phyloP scores from a whole-genome alignment of 169 alveolate genomes.

The Toxoplasma gondii region DNA sequence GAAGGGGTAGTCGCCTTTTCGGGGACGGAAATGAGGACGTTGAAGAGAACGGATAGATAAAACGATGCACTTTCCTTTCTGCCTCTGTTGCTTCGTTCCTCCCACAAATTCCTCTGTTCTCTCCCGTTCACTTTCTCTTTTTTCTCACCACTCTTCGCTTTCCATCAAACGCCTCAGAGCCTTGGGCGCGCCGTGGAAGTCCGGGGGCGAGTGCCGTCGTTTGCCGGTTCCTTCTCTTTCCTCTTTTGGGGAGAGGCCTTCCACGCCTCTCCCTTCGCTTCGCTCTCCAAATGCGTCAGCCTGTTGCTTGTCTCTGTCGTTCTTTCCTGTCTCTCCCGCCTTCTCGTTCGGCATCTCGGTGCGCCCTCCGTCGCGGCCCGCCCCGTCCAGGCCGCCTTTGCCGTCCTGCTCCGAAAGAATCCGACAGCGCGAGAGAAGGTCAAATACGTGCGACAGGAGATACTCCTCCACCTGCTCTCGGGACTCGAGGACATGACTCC shows the following conservation, averaged over 20 bases:
- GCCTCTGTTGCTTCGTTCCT: no score
- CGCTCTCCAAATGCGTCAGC: neutral
- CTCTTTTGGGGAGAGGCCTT: neutral
- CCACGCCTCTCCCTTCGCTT: neutral
- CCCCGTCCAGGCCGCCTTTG: neutral
- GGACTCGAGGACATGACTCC: neutral
- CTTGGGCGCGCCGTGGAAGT: conserved; percentile 6
- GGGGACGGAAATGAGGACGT: neutral
- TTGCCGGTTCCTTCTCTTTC: neutral
- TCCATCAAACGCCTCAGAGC: neutral
- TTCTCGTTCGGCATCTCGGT: neutral
- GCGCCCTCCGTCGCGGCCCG: neutral
- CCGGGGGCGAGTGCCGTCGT: neutral
- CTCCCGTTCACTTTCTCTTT: neutral
- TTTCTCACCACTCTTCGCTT: neutral
- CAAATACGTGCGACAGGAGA: neutral
- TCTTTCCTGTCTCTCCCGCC: neutral
- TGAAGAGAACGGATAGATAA: neutral
- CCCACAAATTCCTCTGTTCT: no score
- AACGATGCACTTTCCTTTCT: no score
- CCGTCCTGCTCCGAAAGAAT: neutral
- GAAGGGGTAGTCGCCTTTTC: neutral
- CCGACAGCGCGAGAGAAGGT: neutral
- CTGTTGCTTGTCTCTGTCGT: neutral
- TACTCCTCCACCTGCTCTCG: neutral